Conservation (phyloP, 345 rosid genomes). For the Noccaea caerulescens region DNA sequence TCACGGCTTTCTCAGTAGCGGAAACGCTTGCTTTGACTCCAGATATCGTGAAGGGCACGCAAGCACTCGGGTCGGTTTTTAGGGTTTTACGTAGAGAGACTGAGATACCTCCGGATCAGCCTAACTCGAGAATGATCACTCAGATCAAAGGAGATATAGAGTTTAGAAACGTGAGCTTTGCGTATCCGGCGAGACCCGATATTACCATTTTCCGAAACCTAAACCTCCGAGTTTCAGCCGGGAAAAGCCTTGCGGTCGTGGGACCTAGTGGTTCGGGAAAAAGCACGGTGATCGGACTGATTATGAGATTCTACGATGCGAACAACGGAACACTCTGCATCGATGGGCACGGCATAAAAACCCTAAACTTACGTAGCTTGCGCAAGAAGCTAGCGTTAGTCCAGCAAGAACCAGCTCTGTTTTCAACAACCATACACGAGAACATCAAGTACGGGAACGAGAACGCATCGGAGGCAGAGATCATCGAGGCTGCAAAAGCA, state of each 20-base stretch:
- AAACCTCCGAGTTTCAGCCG: constrained; percentile 53
- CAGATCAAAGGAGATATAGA: constrained; percentile 63
- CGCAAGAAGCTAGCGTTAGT: constrained; percentile 69
- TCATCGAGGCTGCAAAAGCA: constrained; percentile 68
- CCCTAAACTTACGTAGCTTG: constrained; percentile 64
- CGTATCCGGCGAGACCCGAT: constrained; percentile 73
- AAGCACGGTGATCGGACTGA: constrained; percentile 70
- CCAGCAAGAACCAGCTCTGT: constrained; percentile 84
- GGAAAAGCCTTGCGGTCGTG: constrained; percentile 77
- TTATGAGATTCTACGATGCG: constrained; percentile 79
- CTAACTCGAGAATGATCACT: constrained; percentile 46
- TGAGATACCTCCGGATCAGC: constrained; percentile 52
- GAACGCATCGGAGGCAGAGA: constrained; percentile 70
- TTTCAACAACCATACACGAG: constrained; percentile 70
- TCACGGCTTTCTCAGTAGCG: constrained; percentile 66
- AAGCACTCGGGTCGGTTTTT: constrained; percentile 74
- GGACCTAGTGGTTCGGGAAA: constrained; percentile 88
- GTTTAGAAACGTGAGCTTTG: constrained; percentile 62
- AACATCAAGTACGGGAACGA: constrained; percentile 78
- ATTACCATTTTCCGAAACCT: constrained; percentile 56
- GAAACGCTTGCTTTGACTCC: constrained; percentile 90
- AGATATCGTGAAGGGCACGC: constrained; percentile 87
- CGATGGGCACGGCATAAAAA: constrained; percentile 63
- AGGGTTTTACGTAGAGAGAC: constrained; percentile 62
- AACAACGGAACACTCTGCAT: constrained; percentile 55